Evolutionary conservation across 2,329 filamentous ascomycete species (phyloP).

Genomic region (Pezicula rhizophila): DNA sequence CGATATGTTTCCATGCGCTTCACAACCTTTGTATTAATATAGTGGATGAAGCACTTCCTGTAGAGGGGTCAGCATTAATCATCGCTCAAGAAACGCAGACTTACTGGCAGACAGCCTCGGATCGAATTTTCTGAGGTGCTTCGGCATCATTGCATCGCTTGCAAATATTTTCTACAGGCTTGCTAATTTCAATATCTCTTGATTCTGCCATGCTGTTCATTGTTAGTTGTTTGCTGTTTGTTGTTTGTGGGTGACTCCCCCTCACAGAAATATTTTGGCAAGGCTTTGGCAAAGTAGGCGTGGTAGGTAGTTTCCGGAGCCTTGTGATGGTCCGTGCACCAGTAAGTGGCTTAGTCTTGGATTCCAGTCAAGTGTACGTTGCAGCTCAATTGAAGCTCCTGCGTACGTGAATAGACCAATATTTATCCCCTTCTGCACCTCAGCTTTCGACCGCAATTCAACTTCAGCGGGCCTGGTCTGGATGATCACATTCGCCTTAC

Average conservation of each 20-base stretch:
- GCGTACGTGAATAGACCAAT: too few species aligned
- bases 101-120: conserved; percentile 27
- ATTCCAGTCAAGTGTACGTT: too few species aligned
- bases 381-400: too few species aligned
- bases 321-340: conserved; percentile 2
- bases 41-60: conserved; percentile 72
- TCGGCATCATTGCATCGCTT: conserved; percentile 23
- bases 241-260: neutral
- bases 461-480: conserved; percentile 3
- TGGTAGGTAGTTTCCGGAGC: neutral
- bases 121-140: conserved; percentile 25
- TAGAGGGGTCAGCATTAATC: conserved; percentile 9
- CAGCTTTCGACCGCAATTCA: too few species aligned
- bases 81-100: conserved; percentile 5
- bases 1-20: conserved; percentile 69
- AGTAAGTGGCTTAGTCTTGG: too few species aligned
- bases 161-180: conserved; percentile 9
- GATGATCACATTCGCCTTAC: conserved; percentile 9
- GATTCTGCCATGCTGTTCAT: conserved; percentile 9
- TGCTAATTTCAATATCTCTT: neutral
- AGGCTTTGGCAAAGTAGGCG: conserved; percentile 10
- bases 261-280: neutral
- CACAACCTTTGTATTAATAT: conserved; percentile 70
- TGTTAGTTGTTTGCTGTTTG: neutral
- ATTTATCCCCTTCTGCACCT: too few species aligned